These are phyloP conservation scores for Amphibolis antarctica DNA, from an alignment of 106 monocot species.

Conservation along the genomic window DNA sequence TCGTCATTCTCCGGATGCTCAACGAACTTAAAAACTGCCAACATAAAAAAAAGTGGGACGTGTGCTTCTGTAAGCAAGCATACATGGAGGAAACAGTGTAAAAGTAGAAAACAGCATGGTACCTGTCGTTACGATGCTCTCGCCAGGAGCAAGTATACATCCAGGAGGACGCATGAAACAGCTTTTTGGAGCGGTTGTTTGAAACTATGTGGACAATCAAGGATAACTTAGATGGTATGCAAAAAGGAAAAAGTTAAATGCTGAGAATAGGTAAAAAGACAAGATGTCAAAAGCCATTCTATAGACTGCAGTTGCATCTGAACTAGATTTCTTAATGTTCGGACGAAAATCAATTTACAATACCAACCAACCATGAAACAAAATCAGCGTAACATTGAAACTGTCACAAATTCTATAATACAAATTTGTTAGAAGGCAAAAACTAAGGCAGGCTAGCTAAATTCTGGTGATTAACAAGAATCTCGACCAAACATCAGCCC, in stretches of 20 bases:
- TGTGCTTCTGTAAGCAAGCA: background rate
- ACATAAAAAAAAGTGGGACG: background rate
- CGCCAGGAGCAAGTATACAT: conserved; percentile 70
- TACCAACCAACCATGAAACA: too few relatives aligned
- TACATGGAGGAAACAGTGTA: too few relatives aligned
- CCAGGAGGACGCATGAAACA: conserved; percentile 98
- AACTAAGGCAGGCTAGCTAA: too few relatives aligned
- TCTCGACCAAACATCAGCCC: too few relatives aligned
- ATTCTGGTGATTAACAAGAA: too few relatives aligned
- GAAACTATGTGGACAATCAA: conserved; percentile 41
- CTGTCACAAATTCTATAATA: too few relatives aligned
- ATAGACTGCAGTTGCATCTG: too few relatives aligned
- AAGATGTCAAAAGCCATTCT: too few relatives aligned
- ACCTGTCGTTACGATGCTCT: conserved; percentile 85
- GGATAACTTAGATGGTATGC: background rate
- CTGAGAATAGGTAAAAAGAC: background rate
- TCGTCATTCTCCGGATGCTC: conserved; percentile 80
- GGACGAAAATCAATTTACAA: too few relatives aligned
- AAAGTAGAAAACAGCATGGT: conserved; percentile 7
- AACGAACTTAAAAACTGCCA: conserved; percentile 78
- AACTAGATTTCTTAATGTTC: too few relatives aligned
- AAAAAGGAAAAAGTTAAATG: background rate
- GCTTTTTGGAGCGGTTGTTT: conserved; percentile 91
- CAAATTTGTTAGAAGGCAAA: too few relatives aligned
- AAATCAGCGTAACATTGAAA: too few relatives aligned